Base-by-base conservation (phyloP, 371 early-diverging fungal genomes). In the Coemansia sp. region DNA sequence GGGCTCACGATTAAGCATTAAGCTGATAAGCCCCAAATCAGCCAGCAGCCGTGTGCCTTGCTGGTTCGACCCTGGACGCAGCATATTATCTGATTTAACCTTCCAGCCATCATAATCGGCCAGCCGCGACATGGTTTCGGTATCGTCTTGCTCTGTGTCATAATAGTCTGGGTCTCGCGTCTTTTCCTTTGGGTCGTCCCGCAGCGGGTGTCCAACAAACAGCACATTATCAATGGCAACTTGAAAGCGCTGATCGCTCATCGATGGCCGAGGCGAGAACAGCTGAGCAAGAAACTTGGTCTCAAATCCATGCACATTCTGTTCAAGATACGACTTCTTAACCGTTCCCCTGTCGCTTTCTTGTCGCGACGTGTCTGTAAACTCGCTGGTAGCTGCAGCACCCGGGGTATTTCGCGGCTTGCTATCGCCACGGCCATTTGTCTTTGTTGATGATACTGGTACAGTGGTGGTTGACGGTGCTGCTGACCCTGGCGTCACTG, bases 241-340 rank as follows among this genome's bases (percentile, higher is more conserved):
- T 61, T 78, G 76, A 58, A 78, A 78, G 37, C 78, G 63, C 59
- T 57, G 72, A 59, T 71, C 70, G 78, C 77, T 78, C 78, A 77
- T 75, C 24, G 77, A 77, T 50, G 78, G 78, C 61, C 69, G 64
- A 27, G 77, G 77, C 18, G 78, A 75, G 42, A 78, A 78, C 37
- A 78, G 51, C 67, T 78, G 78, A 14, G 78, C 74, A 27, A 78
- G 64, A 40, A 78, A 64, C 51, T 71, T 78, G 34, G 65, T 51
- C 4, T 78, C 72, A 52, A 78, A 78, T 24, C 78, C 79, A 21
- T 52, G 47, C 31, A 78, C 67, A n/a, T 45, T 37, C 16, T 67
- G 61, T 18, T 14, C 51, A 60, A 71, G 59, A 26, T 59, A 71
- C 11, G 64, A 51, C 10, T 21, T 27, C 11, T 48, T 54, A 26